phyloP scores from a whole-genome alignment of 495 filamentous ascomycete species.

The Zalerion maritima region DNA sequence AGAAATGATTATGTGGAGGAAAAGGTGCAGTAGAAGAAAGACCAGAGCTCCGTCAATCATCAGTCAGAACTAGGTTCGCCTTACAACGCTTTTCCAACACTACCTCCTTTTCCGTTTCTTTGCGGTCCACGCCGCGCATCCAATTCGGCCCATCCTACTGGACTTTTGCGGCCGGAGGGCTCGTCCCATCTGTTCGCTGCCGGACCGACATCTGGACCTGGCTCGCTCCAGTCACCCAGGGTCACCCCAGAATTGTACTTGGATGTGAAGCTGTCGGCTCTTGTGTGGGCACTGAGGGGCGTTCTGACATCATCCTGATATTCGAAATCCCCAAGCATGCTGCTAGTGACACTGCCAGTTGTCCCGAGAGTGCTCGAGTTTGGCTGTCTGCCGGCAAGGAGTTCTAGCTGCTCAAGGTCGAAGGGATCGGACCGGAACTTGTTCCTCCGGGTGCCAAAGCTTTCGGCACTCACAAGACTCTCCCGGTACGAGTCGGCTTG shows the following conservation, averaged over 20 bases:
- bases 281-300: slow-evolving; percentile 11
- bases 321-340: slow-evolving; percentile 8
- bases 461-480: slow-evolving; percentile 16
- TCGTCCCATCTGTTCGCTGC: slow-evolving; percentile 17
- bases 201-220: slow-evolving; percentile 35
- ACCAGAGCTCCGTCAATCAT: too few relatives aligned
- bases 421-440: slow-evolving; percentile 53
- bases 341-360: slow-evolving; percentile 7
- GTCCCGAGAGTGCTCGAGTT: slow-evolving; percentile 7
- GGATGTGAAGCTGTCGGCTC: slow-evolving; percentile 23
- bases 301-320: slow-evolving; percentile 6
- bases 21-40: too few relatives aligned
- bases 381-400: slow-evolving; percentile 21
- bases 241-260: slow-evolving; percentile 34
- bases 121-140: too few relatives aligned
- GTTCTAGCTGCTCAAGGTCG: slow-evolving; percentile 43
- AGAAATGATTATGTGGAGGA: too few relatives aligned
- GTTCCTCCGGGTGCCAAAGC: slow-evolving; percentile 20
- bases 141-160: too few relatives aligned
- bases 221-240: slow-evolving; percentile 35
- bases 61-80: too few relatives aligned
- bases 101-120: too few relatives aligned
- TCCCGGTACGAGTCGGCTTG: too few relatives aligned
- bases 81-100: too few relatives aligned
- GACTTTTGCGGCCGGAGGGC: too few relatives aligned